Conservation (phyloP, 2,329 filamentous ascomycete species). For the Pseudogymnoascus sp. region DNA sequence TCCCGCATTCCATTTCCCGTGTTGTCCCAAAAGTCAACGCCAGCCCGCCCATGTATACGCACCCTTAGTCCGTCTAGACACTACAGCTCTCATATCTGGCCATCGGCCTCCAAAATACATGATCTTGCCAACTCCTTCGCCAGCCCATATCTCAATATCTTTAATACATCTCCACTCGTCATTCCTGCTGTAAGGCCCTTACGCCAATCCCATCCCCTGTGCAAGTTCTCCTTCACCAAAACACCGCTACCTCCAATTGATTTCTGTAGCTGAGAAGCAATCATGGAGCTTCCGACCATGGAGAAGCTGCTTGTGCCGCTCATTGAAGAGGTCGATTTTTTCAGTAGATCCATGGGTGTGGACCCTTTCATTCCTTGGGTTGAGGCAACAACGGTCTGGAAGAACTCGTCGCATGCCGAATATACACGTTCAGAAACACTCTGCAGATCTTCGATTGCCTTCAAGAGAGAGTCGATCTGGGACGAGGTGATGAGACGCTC, state of each 20-base stretch:
- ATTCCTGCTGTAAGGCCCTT: slow-evolving; percentile 46
- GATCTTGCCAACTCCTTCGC: slow-evolving; percentile 63
- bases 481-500: slow-evolving; percentile 53
- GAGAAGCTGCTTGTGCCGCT: slow-evolving; percentile 50
- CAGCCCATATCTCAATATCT: slow-evolving; percentile 61
- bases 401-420: slow-evolving; percentile 66
- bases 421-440: slow-evolving; percentile 67
- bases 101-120: slow-evolving; percentile 59
- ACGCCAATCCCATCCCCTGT: slow-evolving; percentile 68
- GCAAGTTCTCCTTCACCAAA: slow-evolving; percentile 36
- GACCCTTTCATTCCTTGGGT: slow-evolving; percentile 54
- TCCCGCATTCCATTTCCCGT: not conserved
- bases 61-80: not conserved
- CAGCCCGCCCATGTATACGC: not conserved
- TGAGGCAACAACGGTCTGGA: slow-evolving; percentile 65
- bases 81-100: slow-evolving; percentile 17
- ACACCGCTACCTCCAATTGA: slow-evolving; percentile 49
- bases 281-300: slow-evolving; percentile 64
- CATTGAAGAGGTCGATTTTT: slow-evolving; percentile 47
- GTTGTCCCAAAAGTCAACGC: slow-evolving; percentile 1
- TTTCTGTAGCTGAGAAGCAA: slow-evolving; percentile 53
- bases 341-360: slow-evolving; percentile 57
- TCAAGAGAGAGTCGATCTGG: slow-evolving; percentile 67
- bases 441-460: slow-evolving; percentile 70
- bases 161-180: slow-evolving; percentile 61